A percentile compares a stretch with the other conserved stretches of the same genome.
Conservation (phyloP, 2,329 filamentous ascomycete species). For the Phyllosticta citriasiana region DNA sequence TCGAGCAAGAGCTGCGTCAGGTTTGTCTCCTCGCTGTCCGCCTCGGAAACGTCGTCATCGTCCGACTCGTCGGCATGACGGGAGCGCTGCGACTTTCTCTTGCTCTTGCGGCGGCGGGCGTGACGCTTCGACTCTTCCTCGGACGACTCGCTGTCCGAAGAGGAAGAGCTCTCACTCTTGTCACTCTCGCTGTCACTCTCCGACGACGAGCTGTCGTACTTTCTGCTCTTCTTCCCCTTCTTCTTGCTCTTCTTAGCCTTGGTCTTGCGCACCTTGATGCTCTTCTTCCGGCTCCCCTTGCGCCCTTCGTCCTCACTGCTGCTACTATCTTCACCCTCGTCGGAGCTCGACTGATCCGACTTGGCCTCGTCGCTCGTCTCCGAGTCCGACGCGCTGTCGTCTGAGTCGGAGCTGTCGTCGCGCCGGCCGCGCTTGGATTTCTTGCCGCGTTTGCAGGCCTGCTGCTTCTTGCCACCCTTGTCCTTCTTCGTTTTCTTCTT, state of each 20-base stretch:
- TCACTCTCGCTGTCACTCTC: conserved; percentile 12
- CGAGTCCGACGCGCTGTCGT: conserved; percentile 15
- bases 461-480: conserved; percentile 11
- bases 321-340: background rate
- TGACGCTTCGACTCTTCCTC: conserved; percentile 7
- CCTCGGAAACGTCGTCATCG: conserved; percentile 1
- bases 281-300: conserved; percentile 14
- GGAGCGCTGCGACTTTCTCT: conserved; percentile 2
- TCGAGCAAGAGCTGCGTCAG: conserved; percentile 7
- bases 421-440: conserved; percentile 16
- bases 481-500: conserved; percentile 12
- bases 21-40: background rate
- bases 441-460: conserved; percentile 11
- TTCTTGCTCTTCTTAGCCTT: conserved; percentile 20
- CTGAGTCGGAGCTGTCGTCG: conserved; percentile 16
- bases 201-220: conserved; percentile 15
- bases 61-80: conserved; percentile 6
- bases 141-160: conserved; percentile 18
- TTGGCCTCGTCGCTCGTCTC: conserved; percentile 13
- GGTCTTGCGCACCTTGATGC: conserved; percentile 26
- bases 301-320: conserved; percentile 5
- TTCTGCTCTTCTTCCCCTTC: conserved; percentile 20
- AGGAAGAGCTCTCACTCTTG: background rate
- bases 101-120: conserved; percentile 9
- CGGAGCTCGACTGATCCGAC: conserved; percentile 11